Base-by-base conservation (phyloP, 495 filamentous ascomycete genomes). In the Penicillium taxi region DNA sequence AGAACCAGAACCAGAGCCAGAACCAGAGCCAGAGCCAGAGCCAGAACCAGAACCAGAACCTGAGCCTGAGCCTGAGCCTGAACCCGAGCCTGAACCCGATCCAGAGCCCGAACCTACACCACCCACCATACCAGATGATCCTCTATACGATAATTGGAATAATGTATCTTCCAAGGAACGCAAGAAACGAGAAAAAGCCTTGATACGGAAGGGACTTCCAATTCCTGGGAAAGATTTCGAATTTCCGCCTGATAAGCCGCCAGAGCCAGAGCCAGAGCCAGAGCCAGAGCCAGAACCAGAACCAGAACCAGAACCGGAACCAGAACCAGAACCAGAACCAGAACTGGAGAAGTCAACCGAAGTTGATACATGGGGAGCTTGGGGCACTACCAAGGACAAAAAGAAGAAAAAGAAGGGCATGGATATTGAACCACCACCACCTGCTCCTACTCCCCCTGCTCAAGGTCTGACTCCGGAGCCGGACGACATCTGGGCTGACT, bases 391-490 rank as follows among this genome's bases (percentile, higher is more conserved):
- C n/a, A 63, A 67, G 33, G 57, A 65, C 8, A 67, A 67, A 48
- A 74, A 72, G 38, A 72, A 70, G 45, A 63, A 72, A 14, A 63
- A 62, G 39, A 39, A 52, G 7, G 61, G 62, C 34, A 56, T 59
- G 27, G 55, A 49, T 29, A 56, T 59, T 19, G 51, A 58, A 13
- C 58, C 55, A 21, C 67, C 63, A 26, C 65, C 59, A 33, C 69
- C 67, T 46, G 77, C 68, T 37, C 75, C 54, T 30, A 70, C 67
- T 15, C 68, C 70, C 16, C 70, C 72, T 45, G 63, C 68, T 41
- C 56, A 72, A 55, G 59, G 63, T 17, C 44, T 67, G 9, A 63
- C 53, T 12, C 67, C 60, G 13, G 72, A 71, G 15, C 60, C 64
- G 9, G 52, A 54, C 25, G 53, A 56, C 18, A 50, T 61, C 9